Conservation (phyloP, 805 yeast species). For the Saturnispora ahearnii region DNA sequence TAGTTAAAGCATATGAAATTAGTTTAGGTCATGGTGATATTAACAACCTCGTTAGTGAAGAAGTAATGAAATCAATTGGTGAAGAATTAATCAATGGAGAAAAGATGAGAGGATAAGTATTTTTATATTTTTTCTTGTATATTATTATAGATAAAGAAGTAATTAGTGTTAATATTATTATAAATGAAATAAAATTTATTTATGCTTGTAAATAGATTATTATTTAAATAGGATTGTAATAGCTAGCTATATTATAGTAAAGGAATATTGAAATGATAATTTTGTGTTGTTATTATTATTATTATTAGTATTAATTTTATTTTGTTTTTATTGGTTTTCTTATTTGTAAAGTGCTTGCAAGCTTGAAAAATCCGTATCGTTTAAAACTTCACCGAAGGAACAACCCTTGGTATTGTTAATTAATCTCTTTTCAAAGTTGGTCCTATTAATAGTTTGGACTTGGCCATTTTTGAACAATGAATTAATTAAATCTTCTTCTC, state of each 20-base stretch:
- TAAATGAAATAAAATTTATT: background rate
- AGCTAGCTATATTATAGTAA: background rate
- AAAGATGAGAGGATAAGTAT: conserved; percentile 55
- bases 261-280: background rate
- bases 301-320: too few relatives aligned
- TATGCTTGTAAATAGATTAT: background rate
- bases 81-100: conserved; percentile 62
- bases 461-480: conserved; percentile 43
- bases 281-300: too few relatives aligned
- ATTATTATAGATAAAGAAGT: background rate
- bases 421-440: conserved; percentile 46
- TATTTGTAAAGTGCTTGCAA: conserved; percentile 35
- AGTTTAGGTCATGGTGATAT: conserved; percentile 66
- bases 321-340: background rate
- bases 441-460: conserved; percentile 39
- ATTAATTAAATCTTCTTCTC: conserved; percentile 60
- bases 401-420: conserved; percentile 34
- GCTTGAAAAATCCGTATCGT: conserved; percentile 33
- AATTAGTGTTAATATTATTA: background rate
- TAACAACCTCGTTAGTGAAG: conserved; percentile 65
- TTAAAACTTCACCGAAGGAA: conserved; percentile 38
- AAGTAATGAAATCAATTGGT: conserved; percentile 65
- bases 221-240: background rate
- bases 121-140: too few relatives aligned
- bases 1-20: conserved; percentile 79